Base-by-base conservation (phyloP, 2,329 filamentous ascomycete species). In the Neonectria neomacrospora region DNA sequence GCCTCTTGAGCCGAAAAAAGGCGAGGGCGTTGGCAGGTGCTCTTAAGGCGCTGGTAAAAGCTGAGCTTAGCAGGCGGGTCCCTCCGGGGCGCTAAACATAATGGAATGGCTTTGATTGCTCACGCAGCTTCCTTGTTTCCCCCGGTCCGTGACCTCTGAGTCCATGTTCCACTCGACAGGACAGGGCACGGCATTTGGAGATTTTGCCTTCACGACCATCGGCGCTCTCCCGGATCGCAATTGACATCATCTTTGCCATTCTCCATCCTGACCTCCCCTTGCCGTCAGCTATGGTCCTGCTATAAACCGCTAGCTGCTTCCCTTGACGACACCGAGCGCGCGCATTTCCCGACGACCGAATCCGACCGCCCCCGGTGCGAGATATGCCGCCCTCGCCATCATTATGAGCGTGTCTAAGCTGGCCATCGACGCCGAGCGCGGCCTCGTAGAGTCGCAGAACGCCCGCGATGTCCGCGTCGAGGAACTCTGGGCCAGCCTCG, bases 401-500 rank as follows among this genome's bases (percentile, higher is more conserved):
- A 73, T 71, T 71, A 80, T 80, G 78, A 77, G 68, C 65, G 69
- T 73, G 70, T 73, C 83, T 77, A 83, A 85, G 76, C 79, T 83
- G 80, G 83, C 83, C 74, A 77, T 78, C 71, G 80, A 84, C 75
- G 74, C 83, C 70, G 79, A 82, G 79, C 87, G 84, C 80, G 91
- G 92, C 85, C 85, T 93, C 82, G 85, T 83, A 77, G 92, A 96
- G 82, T 90, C 90, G 74, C 87, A 91, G 78, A 90, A 90, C 79
- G 87, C 92, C 81, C 89, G 91, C 76, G 92, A 97, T 81, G 86
- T 88, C 79, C 88, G 94, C 74, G 88, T 97, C 73, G 90, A 93
- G 80, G 86, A 89, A 77, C 87, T 98, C 74, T 98, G 95, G 94
- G 83, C 82, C 76, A 90, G 88, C 74, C 86, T 99, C 70, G 94